phyloP scores from a whole-genome alignment of 106 monocot species.

The Platanthera guangdongensis region DNA sequence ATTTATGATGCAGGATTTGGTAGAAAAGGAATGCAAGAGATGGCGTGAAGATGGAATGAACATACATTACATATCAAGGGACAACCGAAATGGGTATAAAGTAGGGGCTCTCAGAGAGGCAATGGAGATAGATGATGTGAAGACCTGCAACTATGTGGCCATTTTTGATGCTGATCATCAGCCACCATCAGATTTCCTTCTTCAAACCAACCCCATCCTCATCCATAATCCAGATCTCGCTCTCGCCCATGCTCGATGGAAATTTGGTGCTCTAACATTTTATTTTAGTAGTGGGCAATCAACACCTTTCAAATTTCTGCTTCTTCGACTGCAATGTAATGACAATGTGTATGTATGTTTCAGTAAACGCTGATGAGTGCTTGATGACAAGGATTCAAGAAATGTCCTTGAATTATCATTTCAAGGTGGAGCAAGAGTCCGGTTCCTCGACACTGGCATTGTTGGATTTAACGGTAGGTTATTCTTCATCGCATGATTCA shows the following conservation, averaged over 20 bases:
- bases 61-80: slow-evolving; percentile 28
- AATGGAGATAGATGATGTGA: slow-evolving; percentile 30
- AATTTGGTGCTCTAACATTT: slow-evolving; percentile 23
- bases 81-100: slow-evolving; percentile 45
- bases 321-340: background rate
- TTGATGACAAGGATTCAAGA: slow-evolving; percentile 84
- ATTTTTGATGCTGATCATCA: slow-evolving; percentile 64
- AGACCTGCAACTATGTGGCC: slow-evolving; percentile 38
- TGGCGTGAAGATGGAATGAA: slow-evolving; percentile 33
- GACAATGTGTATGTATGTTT: background rate
- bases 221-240: slow-evolving; percentile 33
- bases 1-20: slow-evolving; percentile 19
- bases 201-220: slow-evolving; percentile 33
- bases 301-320: background rate
- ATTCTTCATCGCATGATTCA: background rate
- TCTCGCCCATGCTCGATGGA: slow-evolving; percentile 55
- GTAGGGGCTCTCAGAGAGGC: slow-evolving; percentile 45
- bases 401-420: slow-evolving; percentile 86
- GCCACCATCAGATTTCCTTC: slow-evolving; percentile 39
- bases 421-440: slow-evolving; percentile 77
- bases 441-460: slow-evolving; percentile 49
- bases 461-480: slow-evolving; percentile 77
- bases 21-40: slow-evolving; percentile 27
- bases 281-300: background rate
- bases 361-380: slow-evolving; percentile 79